Evolutionary conservation across 768 basidiomycete genomes (phyloP), one percentile per base, ranked within the genome.

Genomic region (Porpolomopsis calyptriformis): DNA sequence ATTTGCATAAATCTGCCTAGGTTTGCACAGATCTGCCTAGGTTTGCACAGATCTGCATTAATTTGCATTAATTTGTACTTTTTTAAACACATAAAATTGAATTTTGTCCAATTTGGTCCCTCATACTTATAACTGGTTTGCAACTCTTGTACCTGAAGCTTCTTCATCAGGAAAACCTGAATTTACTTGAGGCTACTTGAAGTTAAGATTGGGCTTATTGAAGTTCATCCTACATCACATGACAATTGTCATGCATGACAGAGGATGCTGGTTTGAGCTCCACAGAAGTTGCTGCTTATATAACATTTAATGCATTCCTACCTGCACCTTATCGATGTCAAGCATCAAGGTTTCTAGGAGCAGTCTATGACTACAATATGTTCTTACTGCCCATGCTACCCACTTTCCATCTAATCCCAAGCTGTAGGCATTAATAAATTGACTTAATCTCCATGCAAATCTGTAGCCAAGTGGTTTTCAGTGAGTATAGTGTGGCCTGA

Each of bases 401-500:
- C 52, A 45, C 19, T 37, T 37, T 1, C 58, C 55, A 49, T 53
- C 53, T 35, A 57, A 43, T 2, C 57, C 54, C 14, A 35, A 31
- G 8, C 20, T 14, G 45, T 60, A 60, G 2, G 58, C 51, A 50
- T 60, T 52, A 46, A 60, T 57, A 41, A 60, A 58, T 7, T 33
- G 33, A 14, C 20, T 38, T 4, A 54, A 55, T 18, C 45, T 35
- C 6, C 40, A 49, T 12, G 45, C 41, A 43, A 54, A 57, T 43
- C 48, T 47, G 19, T 26, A n/a, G 18, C 18, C 18, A 23, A 9
- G 38, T 43, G 11, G 29, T 31, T 31, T 7, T 7, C 14, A 39
- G 46, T 14, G 14, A 40, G 37, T 26, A 43, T n/a, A n/a, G n/a
- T n/a, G n/a, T n/a, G n/a, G n/a, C 14, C 24, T 22, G 11, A n/a